Conservation (phyloP, 768 basidiomycete species). For the Asterophora parasitica region DNA sequence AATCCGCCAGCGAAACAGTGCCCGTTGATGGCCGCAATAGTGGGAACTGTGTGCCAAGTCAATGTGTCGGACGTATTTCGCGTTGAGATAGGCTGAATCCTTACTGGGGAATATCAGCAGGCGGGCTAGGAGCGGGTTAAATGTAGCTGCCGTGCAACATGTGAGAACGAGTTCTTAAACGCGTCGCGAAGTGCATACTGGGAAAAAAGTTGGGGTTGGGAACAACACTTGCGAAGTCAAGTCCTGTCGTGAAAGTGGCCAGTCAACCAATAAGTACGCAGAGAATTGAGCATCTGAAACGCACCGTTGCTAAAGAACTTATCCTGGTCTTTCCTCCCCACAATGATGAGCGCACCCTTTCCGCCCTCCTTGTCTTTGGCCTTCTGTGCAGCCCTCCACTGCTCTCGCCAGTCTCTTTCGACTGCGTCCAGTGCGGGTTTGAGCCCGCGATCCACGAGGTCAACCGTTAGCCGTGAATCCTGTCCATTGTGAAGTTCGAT, state of each 20-base stretch:
- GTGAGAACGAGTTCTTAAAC: conserved; percentile 2
- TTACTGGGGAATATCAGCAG: conserved; percentile 74
- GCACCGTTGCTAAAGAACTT: conserved; percentile 88
- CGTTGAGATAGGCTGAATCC: conserved; percentile 15
- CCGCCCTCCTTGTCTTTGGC: conserved; percentile 47
- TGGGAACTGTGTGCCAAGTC: conserved; percentile 51
- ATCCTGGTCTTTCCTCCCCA: conserved; percentile 69
- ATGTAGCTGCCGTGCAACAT: conserved; percentile 45
- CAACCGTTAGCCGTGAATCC: conserved; percentile 64
- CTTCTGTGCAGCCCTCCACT: conserved; percentile 40
- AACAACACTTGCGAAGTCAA: conserved; percentile 53
- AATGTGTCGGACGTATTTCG: neutral
- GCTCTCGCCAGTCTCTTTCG: conserved; percentile 65
- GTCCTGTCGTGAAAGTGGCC: conserved; percentile 34
- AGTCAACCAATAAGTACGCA: neutral
- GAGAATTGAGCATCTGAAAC: conserved; percentile 8
- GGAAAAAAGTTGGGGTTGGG: conserved; percentile 60
- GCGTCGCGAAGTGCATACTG: conserved; percentile 33
- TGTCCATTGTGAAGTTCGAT: conserved; percentile 77
- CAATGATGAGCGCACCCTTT: conserved; percentile 70
- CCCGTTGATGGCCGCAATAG: conserved; percentile 75
- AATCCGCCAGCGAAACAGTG: conserved; percentile 86
- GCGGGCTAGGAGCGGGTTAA: conserved; percentile 66
- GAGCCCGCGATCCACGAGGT: conserved; percentile 53
- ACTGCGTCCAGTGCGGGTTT: conserved; percentile 69